Base-by-base conservation (phyloP, 164 flowering plant species). In the Tetrastigma voinierianum region DNA sequence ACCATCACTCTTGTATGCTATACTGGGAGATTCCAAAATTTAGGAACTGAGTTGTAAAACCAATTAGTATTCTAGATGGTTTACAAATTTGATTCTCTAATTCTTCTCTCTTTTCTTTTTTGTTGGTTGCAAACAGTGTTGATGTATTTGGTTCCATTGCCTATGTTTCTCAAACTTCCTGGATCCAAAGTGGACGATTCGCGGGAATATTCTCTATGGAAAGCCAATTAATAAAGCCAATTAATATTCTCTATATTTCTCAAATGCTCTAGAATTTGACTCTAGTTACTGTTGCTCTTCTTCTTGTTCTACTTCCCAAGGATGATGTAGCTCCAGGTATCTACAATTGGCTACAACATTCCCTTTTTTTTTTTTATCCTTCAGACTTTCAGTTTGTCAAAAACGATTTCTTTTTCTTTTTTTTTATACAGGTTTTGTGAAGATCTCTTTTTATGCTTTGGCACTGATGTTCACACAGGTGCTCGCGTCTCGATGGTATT, bases 381-480 rank as follows among this genome's bases (percentile, higher is more conserved):
- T 49, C 46, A 9, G 14, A 13, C 7, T 16, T 14, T 43, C n/a
- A n/a, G n/a, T n/a, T n/a, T n/a, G n/a, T n/a, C n/a, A n/a, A 10
- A n/a, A 24, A 11, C 64, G 10, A 13, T 7, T 20, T 8, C 61
- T 48, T 57, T n/a, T n/a, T n/a, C n/a, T 51, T 16, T 11, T 55
- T 59, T 15, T 21, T 10, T 49, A 9, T 68, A 62, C 87, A 93
- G 98, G 91, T 21, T 79, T 93, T 46, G 90, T 87, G n/a, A 97
- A 96, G 47, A 86, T 93, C 2, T 90, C 94, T 65, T 89, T 96
- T 6, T 93, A 89, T 74, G 97, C 96, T 10, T 70, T 93, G 16
- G 49, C 87, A 23, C 64, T 93, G 45, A 83, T 89, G 2, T 43
- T 72, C 1, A 69, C 88, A 3, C 96, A 87, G 63, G 81, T 87